Conservation (phyloP, 768 basidiomycete species). For the Pluteus cervinus region DNA sequence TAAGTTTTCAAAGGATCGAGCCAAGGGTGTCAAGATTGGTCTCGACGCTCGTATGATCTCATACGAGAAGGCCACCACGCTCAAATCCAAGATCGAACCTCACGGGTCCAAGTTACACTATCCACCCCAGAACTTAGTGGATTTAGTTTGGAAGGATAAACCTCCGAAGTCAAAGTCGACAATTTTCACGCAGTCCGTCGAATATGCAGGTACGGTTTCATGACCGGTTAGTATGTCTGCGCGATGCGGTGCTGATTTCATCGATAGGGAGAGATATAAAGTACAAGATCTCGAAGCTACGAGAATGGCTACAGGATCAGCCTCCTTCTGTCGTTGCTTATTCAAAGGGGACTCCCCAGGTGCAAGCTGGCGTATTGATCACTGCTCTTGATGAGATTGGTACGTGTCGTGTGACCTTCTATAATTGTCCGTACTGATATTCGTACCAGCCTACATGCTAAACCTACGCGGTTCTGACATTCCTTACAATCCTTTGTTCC, state of each 20-base stretch:
- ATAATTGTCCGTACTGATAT: slow-evolving; percentile 3
- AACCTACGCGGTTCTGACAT: slow-evolving; percentile 90
- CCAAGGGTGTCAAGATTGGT: slow-evolving; percentile 53
- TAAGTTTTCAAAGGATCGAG: slow-evolving; percentile 23
- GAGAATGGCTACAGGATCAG: slow-evolving; percentile 63
- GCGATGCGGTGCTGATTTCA: neutral
- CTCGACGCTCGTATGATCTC: slow-evolving; percentile 83
- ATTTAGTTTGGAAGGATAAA: slow-evolving; percentile 76
- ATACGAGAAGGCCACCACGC: slow-evolving; percentile 57
- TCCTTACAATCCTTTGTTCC: slow-evolving; percentile 89
- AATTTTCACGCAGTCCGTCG: slow-evolving; percentile 62
- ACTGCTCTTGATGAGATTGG: slow-evolving; percentile 20
- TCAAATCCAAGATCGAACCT: slow-evolving; percentile 49
- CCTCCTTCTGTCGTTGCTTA: slow-evolving; percentile 56
- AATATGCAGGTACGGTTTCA: slow-evolving; percentile 51
- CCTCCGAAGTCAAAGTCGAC: slow-evolving; percentile 61
- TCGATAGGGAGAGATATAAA: slow-evolving; percentile 48
- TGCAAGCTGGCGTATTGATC: slow-evolving; percentile 53
- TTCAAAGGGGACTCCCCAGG: slow-evolving; percentile 55
- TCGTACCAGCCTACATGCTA: slow-evolving; percentile 64
- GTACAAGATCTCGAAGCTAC: slow-evolving; percentile 65
- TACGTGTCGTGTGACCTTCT: slow-evolving; percentile 8
- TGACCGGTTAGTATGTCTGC: neutral
- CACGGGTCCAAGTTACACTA: slow-evolving; percentile 66
- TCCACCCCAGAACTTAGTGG: slow-evolving; percentile 79